Percentiles rank a stretch among this genome's conserved stretches.
These are phyloP conservation scores for Globisporangium canariense DNA, from an alignment of 352 stramenopile genomes.

Conservation along the genomic window DNA sequence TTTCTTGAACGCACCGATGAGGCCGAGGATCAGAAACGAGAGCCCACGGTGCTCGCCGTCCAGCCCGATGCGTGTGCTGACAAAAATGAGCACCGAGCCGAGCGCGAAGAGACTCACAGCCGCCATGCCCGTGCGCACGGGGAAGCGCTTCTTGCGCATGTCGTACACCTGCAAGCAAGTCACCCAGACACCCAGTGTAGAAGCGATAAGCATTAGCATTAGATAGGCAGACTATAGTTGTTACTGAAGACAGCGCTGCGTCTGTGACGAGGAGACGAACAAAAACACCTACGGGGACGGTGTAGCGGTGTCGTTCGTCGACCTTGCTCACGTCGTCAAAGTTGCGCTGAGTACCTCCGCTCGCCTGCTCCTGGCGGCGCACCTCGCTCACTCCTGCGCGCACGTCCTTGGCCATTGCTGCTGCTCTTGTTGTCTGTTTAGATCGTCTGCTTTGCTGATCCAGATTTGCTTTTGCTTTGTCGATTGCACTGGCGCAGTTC, in stretches of 20 bases:
- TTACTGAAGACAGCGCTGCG: not conserved
- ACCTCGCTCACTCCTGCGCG: constrained; percentile 19
- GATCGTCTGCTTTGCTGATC: not conserved
- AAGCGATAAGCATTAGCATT: not conserved
- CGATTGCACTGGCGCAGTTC: not conserved
- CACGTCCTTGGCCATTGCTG: constrained; percentile 54
- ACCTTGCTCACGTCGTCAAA: constrained; percentile 39
- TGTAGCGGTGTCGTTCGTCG: constrained; percentile 21
- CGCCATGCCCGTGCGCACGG: constrained; percentile 68
- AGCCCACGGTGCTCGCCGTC: constrained; percentile 71
- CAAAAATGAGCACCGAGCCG: constrained; percentile 69
- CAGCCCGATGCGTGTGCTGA: constrained; percentile 71
- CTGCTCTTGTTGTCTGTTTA: not conserved
- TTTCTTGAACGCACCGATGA: constrained; percentile 50
- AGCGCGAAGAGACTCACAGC: constrained; percentile 67
- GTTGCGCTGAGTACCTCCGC: constrained; percentile 14
- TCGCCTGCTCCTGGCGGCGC: constrained; percentile 31
- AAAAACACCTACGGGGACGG: constrained; percentile 21
- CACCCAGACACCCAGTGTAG: not conserved
- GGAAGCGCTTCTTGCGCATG: constrained; percentile 53
- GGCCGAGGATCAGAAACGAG: constrained; percentile 73
- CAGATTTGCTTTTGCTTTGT: not conserved
- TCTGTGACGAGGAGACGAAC: not conserved
- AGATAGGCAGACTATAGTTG: not conserved
- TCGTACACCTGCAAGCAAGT: constrained; percentile 25